A percentile compares a stretch with the other conserved stretches of the same genome.
These are phyloP conservation scores for Calendula officinalis DNA, from an alignment of 129 eudicot genomes.

Conservation along the genomic window DNA sequence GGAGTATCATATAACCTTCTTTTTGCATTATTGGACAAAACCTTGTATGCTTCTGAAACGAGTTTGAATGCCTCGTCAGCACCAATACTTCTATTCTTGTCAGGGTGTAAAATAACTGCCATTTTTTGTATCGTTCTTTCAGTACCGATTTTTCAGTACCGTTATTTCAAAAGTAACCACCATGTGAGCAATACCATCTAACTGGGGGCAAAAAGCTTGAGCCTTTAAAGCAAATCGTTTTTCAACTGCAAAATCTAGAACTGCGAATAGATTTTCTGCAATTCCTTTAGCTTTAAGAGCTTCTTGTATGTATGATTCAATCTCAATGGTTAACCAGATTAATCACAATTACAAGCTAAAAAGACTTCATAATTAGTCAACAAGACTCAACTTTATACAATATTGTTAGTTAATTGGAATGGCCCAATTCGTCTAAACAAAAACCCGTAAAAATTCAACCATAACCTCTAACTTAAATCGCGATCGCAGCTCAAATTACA, in stretches of 20 bases:
- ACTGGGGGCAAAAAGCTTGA: conserved; percentile 66
- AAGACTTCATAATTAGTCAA: conserved; percentile 25
- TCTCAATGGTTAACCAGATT: too few species aligned
- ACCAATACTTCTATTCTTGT: conserved; percentile 75
- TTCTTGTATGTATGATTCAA: too few species aligned
- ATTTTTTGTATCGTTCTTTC: conserved; percentile 78
- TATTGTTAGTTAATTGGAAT: conserved; percentile 20
- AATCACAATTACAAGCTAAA: conserved; percentile 3
- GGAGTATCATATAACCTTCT: conserved; percentile 62
- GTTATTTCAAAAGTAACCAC: conserved; percentile 74
- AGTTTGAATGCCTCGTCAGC: conserved; percentile 87
- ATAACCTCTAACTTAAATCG: neutral
- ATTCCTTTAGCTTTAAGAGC: too few species aligned
- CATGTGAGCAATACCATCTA: conserved; percentile 87
- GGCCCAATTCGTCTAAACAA: conserved; percentile 16
- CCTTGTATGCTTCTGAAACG: conserved; percentile 83
- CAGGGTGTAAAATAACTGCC: conserved; percentile 79
- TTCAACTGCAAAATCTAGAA: too few species aligned
- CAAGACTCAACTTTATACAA: conserved; percentile 23
- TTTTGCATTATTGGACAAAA: conserved; percentile 64
- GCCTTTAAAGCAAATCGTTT: conserved; percentile 77
- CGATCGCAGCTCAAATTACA: too few species aligned
- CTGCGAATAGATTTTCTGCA: too few species aligned
- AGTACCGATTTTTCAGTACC: conserved; percentile 49
- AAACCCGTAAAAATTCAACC: conserved; percentile 5